phyloP scores from a whole-genome alignment of 495 filamentous ascomycete species.

The Trichocladium uniseriatum region DNA sequence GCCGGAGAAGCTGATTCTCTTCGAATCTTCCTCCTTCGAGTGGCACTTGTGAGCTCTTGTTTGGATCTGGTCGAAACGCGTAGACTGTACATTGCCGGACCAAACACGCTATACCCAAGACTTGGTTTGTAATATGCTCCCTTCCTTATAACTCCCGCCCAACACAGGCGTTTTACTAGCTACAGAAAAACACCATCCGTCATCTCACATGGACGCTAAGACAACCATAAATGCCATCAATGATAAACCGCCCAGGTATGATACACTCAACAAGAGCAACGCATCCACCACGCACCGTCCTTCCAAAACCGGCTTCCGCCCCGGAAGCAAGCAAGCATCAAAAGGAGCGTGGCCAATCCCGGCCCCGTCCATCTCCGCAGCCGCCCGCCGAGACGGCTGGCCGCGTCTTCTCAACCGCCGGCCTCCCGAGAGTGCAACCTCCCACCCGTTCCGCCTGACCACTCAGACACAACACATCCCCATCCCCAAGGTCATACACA shows the following conservation, averaged over 20 bases:
- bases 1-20: not conserved
- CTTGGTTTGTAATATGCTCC: not conserved
- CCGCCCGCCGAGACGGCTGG: constrained; percentile 9
- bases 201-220: not conserved
- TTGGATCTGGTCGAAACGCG: not conserved
- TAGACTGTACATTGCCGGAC: too few relatives aligned
- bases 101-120: not conserved
- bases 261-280: not conserved
- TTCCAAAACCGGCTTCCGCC: not conserved
- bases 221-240: not conserved
- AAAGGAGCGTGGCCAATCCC: not conserved
- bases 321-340: too few relatives aligned
- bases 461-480: not conserved
- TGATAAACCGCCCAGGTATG: not conserved
- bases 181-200: not conserved
- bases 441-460: not conserved
- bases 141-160: not conserved
- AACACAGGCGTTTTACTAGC: not conserved
- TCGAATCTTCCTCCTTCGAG: not conserved
- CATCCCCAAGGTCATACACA: not conserved
- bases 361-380: not conserved
- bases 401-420: not conserved
- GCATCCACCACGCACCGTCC: not conserved
- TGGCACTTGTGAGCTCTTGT: not conserved
- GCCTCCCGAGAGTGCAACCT: not conserved